phyloP scores from a whole-genome alignment of 2,329 filamentous ascomycete species.

The Diplodia corticola region DNA sequence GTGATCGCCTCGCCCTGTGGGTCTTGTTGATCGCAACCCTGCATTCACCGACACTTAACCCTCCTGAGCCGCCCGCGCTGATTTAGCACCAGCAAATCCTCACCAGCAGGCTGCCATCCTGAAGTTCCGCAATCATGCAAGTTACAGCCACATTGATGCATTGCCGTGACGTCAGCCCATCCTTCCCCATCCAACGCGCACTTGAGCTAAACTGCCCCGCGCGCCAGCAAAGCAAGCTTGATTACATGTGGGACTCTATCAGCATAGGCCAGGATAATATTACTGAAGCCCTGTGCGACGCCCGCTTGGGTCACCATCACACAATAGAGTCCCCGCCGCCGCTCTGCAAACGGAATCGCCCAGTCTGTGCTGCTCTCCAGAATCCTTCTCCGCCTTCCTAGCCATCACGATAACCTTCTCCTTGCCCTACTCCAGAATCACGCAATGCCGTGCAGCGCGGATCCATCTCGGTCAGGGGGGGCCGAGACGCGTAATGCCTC shows the following conservation, averaged over 20 bases:
- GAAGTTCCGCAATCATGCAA: neutral
- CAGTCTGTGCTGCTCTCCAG: slow-evolving; percentile 17
- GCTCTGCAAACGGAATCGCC: neutral
- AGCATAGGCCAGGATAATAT: slow-evolving; percentile 12
- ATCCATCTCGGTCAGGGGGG: neutral
- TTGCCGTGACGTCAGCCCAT: neutral
- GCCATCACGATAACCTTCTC: neutral
- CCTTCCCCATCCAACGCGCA: neutral
- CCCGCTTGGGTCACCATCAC: neutral
- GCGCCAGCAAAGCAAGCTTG: neutral
- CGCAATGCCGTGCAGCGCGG: neutral
- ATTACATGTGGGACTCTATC: neutral
- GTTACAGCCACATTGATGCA: neutral
- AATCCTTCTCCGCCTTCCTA: slow-evolving; percentile 1
- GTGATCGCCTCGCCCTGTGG: slow-evolving; percentile 13
- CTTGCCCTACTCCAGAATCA: neutral
- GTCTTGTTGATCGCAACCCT: slow-evolving; percentile 20
- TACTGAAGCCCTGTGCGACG: neutral
- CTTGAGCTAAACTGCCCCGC: neutral
- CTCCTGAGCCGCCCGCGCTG: neutral
- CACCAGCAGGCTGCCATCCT: too few species aligned
- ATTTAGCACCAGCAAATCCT: neutral
- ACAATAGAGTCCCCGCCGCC: neutral
- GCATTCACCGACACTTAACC: slow-evolving; percentile 16
- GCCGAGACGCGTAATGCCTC: neutral